These are phyloP conservation scores for Nannochloropsis gaditana DNA, from an alignment of 108 stramenopile species.

Conservation along the genomic window DNA sequence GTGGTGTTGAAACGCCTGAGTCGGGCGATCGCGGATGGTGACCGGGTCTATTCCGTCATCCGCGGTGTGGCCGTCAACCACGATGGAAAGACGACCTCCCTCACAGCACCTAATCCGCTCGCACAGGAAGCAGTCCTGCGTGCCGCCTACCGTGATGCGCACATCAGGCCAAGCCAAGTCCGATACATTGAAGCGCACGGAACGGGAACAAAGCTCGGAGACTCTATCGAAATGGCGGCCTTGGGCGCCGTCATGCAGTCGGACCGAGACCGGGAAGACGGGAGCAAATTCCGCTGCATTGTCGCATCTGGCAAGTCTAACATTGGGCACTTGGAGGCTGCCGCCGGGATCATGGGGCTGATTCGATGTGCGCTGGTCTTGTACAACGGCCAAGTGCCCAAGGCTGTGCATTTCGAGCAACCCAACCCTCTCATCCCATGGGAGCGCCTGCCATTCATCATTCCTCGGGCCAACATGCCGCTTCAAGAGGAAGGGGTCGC, in stretches of 20 bases:
- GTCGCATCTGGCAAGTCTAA: slow-evolving; percentile 29
- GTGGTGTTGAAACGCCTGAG: slow-evolving; percentile 25
- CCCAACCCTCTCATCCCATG: slow-evolving; percentile 17
- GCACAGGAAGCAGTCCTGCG: slow-evolving; percentile 31
- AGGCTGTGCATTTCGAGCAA: slow-evolving; percentile 8
- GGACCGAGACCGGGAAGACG: not conserved
- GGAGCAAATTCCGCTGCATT: slow-evolving; percentile 19
- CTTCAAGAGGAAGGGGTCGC: not conserved
- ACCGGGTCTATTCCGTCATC: not conserved
- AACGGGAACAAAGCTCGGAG: slow-evolving; percentile 42
- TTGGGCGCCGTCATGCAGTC: not conserved
- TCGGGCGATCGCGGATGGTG: not conserved
- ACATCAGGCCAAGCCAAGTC: slow-evolving; percentile 16
- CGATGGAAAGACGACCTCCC: slow-evolving; percentile 29
- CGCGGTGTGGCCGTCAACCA: slow-evolving; percentile 28
- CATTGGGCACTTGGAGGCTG: slow-evolving; percentile 37
- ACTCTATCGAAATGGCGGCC: slow-evolving; percentile 40
- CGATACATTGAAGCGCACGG: slow-evolving; percentile 41
- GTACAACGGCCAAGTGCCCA: not conserved
- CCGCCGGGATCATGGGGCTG: slow-evolving; percentile 35
- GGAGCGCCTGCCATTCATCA: slow-evolving; percentile 14
- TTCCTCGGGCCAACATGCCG: slow-evolving; percentile 17
- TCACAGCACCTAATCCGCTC: slow-evolving; percentile 37
- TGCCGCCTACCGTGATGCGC: slow-evolving; percentile 20
- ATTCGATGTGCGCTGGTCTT: slow-evolving; percentile 25